Percentiles rank a stretch among this genome's conserved stretches.
Evolutionary conservation across 306 rosid species (phyloP).

Genomic region (Mimosa pudica): DNA sequence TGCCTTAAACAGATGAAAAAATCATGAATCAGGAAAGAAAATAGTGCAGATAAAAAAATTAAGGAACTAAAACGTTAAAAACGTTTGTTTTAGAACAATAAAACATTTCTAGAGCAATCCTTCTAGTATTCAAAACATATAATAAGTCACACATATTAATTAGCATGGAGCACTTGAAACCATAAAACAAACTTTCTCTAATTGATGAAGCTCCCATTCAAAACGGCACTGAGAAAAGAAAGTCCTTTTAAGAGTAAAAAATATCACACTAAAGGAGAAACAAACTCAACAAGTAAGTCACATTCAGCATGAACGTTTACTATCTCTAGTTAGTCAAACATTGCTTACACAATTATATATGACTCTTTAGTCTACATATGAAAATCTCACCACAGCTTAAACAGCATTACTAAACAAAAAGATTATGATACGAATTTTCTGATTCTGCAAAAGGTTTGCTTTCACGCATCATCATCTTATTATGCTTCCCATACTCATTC

Average conservation of each 20-base stretch:
- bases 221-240: neutral
- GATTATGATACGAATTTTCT: neutral
- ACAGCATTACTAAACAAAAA: neutral
- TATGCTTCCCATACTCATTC: neutral
- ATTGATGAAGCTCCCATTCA: neutral
- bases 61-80: slow-evolving; percentile 14
- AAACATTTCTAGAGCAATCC: neutral
- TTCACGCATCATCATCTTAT: neutral
- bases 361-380: too few species aligned
- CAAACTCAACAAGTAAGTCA: neutral
- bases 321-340: neutral
- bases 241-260: too few species aligned
- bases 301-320: neutral
- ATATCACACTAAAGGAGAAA: neutral
- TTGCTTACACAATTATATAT: neutral
- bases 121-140: neutral
- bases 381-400: neutral
- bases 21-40: slow-evolving; percentile 35
- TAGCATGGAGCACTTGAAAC: neutral
- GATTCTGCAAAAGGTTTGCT: neutral
- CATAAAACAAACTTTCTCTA: neutral
- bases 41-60: slow-evolving; percentile 28
- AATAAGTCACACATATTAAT: neutral
- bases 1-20: slow-evolving; percentile 52
- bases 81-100: neutral